These are phyloP conservation scores for Alternaria sp. DNA, from an alignment of 2,329 filamentous ascomycete species.

Conservation along the genomic window DNA sequence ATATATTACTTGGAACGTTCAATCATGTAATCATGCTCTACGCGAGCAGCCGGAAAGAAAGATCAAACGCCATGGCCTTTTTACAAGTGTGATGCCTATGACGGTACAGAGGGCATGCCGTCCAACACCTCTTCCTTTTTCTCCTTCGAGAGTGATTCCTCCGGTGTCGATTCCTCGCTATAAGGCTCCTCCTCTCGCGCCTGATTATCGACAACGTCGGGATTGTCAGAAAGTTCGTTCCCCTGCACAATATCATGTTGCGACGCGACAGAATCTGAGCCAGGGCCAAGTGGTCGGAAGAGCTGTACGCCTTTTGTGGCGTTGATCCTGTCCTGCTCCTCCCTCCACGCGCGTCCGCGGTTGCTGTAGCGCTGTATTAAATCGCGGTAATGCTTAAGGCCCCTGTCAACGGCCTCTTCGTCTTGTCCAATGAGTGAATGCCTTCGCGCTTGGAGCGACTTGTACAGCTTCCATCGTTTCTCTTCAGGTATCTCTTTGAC, in stretches of 20 bases:
- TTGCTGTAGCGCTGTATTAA: slow-evolving; percentile 59
- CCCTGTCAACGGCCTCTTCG: slow-evolving; percentile 53
- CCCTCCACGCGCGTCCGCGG: slow-evolving; percentile 68
- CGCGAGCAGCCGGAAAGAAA: not conserved
- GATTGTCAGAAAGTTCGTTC: not conserved
- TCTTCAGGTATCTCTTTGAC: slow-evolving; percentile 64
- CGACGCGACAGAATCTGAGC: slow-evolving; percentile 21
- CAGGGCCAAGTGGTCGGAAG: slow-evolving; percentile 44
- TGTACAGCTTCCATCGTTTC: slow-evolving; percentile 32
- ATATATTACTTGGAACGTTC: not conserved
- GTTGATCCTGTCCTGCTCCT: slow-evolving; percentile 63
- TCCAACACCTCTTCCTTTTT: slow-evolving; percentile 12
- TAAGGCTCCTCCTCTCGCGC: not conserved
- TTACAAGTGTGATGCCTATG: not conserved
- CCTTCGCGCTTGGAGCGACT: slow-evolving; percentile 64
- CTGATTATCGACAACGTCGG: not conserved
- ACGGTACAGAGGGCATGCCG: slow-evolving; percentile 12
- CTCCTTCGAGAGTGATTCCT: slow-evolving; percentile 7
- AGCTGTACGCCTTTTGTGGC: slow-evolving; percentile 53
- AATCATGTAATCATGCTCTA: not conserved
- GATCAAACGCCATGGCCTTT: not conserved
- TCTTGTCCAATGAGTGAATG: slow-evolving; percentile 50
- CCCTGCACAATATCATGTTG: not conserved
- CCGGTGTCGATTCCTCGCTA: not conserved
- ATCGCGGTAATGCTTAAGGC: slow-evolving; percentile 56